A percentile compares a stretch with the other conserved stretches of the same genome.
These are phyloP conservation scores for Hypoxylon intermedium DNA, from an alignment of 495 filamentous ascomycete species.

Conservation along the genomic window DNA sequence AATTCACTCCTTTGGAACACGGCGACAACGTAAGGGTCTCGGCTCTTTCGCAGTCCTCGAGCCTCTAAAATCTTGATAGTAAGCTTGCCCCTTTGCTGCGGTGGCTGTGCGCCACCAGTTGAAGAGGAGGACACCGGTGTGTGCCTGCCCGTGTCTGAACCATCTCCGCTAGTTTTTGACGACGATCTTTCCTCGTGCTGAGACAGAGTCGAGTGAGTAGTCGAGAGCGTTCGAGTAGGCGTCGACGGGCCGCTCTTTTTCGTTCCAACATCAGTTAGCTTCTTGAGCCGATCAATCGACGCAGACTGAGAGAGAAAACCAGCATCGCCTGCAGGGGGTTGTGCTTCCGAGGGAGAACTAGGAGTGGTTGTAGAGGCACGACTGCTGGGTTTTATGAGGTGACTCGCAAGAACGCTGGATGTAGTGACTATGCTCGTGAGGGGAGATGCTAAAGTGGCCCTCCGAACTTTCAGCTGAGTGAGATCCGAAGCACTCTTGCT, in stretches of 20 bases:
- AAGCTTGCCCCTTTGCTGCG: constrained; percentile 85
- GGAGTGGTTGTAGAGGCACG: constrained; percentile 62
- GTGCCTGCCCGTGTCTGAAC: constrained; percentile 49
- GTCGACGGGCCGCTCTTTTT: constrained; percentile 89
- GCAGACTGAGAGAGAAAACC: constrained; percentile 62
- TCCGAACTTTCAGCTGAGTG: constrained; percentile 52
- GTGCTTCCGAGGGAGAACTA: constrained; percentile 59
- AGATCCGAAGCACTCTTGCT: constrained; percentile 52
- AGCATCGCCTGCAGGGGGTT: constrained; percentile 57
- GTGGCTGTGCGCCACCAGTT: constrained; percentile 52
- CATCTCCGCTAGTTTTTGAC: constrained; percentile 48
- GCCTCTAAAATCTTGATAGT: constrained; percentile 87
- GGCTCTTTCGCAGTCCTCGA: constrained; percentile 77
- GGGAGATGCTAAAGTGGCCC: constrained; percentile 62
- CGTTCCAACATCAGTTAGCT: constrained; percentile 83
- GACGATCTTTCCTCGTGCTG: constrained; percentile 49
- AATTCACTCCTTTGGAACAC: constrained; percentile 97
- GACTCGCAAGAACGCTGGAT: constrained; percentile 69
- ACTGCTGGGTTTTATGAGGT: constrained; percentile 77
- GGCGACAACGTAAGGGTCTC: constrained; percentile 92
- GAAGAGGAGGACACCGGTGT: constrained; percentile 47
- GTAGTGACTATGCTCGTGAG: constrained; percentile 71
- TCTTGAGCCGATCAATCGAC: constrained; percentile 72
- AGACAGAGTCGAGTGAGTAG: constrained; percentile 52
- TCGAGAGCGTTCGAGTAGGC: constrained; percentile 82